Percentiles rank a stretch among this genome's conserved stretches.
phyloP scores from a whole-genome alignment of 106 monocot genomes.

The Dendrobium officinale region DNA sequence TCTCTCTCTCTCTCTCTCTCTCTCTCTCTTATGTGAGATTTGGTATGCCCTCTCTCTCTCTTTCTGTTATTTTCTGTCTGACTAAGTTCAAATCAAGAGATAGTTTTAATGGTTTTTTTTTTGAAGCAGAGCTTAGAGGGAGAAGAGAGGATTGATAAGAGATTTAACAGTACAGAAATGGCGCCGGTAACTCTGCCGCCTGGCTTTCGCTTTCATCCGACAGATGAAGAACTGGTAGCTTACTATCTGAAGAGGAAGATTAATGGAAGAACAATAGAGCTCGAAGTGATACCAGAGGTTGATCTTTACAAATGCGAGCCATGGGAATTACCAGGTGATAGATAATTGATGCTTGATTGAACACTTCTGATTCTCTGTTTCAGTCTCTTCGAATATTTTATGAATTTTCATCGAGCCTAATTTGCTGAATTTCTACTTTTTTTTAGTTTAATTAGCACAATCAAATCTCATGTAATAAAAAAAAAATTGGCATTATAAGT shows the following conservation, averaged over 20 bases:
- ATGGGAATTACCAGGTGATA: slow-evolving; percentile 24
- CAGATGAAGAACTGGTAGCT: slow-evolving; percentile 5
- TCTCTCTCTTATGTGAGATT: not conserved
- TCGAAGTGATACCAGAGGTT: slow-evolving; percentile 20
- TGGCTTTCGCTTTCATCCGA: slow-evolving; percentile 10
- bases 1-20: not conserved
- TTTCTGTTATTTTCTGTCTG: not conserved
- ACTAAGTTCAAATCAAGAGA: not conserved
- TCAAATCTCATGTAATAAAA: no score
- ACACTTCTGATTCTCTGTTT: not conserved
- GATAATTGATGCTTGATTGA: not conserved
- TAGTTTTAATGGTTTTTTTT: not conserved
- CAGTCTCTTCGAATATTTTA: no score
- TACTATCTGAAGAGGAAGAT: slow-evolving; percentile 20
- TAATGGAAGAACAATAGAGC: slow-evolving; percentile 18
- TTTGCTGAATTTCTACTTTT: no score
- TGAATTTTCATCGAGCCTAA: no score
- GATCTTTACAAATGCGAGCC: slow-evolving; percentile 32
- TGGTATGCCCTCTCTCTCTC: not conserved
- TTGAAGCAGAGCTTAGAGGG: not conserved
- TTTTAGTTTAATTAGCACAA: no score
- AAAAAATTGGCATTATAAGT: no score
- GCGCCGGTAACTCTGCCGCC: slow-evolving; percentile 17
- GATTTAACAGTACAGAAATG: not conserved
- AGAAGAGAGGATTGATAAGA: not conserved